Conservation (phyloP, 768 basidiomycete species). For the Sarcodon sp. region DNA sequence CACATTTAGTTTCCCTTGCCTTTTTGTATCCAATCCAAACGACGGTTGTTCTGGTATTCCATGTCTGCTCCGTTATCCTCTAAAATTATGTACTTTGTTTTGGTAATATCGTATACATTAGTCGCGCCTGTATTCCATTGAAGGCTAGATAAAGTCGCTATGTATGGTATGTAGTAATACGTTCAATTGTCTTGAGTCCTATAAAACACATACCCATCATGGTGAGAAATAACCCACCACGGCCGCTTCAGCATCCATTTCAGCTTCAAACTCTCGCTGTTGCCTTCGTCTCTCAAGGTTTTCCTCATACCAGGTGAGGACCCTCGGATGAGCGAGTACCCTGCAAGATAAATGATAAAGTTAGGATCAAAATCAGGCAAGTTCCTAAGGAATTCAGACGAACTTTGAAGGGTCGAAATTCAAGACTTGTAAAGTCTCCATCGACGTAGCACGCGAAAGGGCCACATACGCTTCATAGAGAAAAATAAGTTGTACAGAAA, state of each 20-base stretch:
- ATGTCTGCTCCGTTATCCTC: too few species aligned
- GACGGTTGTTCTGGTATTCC: too few species aligned
- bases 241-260: conserved; percentile 25
- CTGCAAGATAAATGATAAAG: conserved; percentile 18
- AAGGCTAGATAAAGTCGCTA: too few species aligned
- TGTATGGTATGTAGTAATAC: too few species aligned
- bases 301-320: conserved; percentile 41
- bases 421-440: conserved; percentile 50
- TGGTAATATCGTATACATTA: too few species aligned
- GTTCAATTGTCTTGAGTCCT: too few species aligned
- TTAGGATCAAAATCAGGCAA: not conserved
- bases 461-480: conserved; percentile 46
- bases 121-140: too few species aligned
- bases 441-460: conserved; percentile 59
- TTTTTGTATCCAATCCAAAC: too few species aligned
- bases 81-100: too few species aligned
- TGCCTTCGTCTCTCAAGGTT: not conserved
- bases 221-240: conserved; percentile 15
- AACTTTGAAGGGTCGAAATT: conserved; percentile 51
- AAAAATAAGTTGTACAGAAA: not conserved
- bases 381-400: conserved; percentile 6
- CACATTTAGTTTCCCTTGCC: too few species aligned
- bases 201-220: too few species aligned
- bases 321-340: conserved; percentile 51
- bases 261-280: conserved; percentile 12